Evolutionary conservation across 2,329 filamentous ascomycete genomes (phyloP), one percentile per base, ranked within the genome.

Genomic region (Davidsoniella neocaledoniae): DNA sequence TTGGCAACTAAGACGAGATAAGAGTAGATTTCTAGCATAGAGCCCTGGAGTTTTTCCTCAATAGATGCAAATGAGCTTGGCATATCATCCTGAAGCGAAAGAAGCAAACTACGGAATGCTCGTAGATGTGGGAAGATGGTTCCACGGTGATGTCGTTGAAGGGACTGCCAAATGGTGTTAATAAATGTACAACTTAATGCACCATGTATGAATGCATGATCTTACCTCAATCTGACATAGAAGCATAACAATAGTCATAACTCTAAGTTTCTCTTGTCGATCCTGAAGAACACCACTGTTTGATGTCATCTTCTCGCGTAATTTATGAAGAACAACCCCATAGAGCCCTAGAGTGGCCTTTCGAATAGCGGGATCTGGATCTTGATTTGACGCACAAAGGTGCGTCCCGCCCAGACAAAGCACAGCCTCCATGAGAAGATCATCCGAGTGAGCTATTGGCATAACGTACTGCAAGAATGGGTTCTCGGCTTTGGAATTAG

Each of bases 21-120:
- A 8, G 51, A 53, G 19, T 53, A 53, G 37, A 53, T 53, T n/a
- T 53, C 51, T 19, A 53, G 43, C 51, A 53, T 53, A 10, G 51
- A 43, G 21, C 51, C 51, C 33, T 53, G 51, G 5, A 53, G 47
- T 29, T 53, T 53, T 37, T 53, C 51, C 7, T 53, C 51, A 8
- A 53, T 41, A 2, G 51, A 53, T 16, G 46, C 44, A 17, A 53
- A 53, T 19, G 51, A 49, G 26, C 42, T 49, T 4, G 51, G 51
- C 51, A 53, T 53, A 12, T 53, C 51, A n/a, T 53, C 46, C 38
- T 53, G 46, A 43, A 53, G 25, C 21, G 51, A 53, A 10, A 53
- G 37, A 5, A 53, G 38, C 9, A 53, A 43, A 14, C 51, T 49
- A 14, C 51, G 43, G 8, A 53, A 53, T 6, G 51, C 51, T 12